Percentiles rank a stretch among this genome's conserved stretches.
Evolutionary conservation across 306 rosid species (phyloP).

Genomic region (Cicer bijugum): DNA sequence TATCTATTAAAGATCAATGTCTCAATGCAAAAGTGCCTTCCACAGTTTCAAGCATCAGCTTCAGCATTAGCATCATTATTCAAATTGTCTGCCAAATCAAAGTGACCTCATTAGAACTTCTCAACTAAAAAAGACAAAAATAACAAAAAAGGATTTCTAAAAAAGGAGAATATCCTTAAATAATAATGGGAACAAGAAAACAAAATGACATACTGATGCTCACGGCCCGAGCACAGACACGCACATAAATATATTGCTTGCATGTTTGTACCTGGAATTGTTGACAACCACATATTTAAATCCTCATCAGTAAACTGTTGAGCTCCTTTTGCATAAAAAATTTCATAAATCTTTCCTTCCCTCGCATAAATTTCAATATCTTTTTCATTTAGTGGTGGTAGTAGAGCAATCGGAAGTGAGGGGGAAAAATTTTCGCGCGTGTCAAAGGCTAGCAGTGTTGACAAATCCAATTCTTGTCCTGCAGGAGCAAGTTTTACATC

Average conservation of each 20-base stretch:
- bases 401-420: background rate
- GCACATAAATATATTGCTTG: background rate
- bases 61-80: background rate
- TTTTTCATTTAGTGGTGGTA: constrained; percentile 1
- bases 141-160: background rate
- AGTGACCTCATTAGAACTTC: background rate
- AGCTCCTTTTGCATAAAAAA: constrained; percentile 18
- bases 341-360: background rate
- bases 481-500: background rate
- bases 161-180: background rate
- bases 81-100: background rate
- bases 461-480: constrained; percentile 6
- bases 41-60: constrained; percentile 18
- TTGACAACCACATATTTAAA: constrained; percentile 28
- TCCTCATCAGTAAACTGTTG: constrained; percentile 34
- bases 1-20: background rate
- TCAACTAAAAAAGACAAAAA: background rate
- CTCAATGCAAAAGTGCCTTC: background rate
- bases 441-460: background rate
- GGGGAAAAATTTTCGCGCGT: background rate
- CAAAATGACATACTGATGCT: background rate
- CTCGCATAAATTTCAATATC: background rate
- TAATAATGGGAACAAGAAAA: constrained; percentile 4
- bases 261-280: constrained; percentile 31
- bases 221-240: background rate